phyloP scores from a whole-genome alignment of 2,329 filamentous ascomycete species.

The Fusarium nematophilum region DNA sequence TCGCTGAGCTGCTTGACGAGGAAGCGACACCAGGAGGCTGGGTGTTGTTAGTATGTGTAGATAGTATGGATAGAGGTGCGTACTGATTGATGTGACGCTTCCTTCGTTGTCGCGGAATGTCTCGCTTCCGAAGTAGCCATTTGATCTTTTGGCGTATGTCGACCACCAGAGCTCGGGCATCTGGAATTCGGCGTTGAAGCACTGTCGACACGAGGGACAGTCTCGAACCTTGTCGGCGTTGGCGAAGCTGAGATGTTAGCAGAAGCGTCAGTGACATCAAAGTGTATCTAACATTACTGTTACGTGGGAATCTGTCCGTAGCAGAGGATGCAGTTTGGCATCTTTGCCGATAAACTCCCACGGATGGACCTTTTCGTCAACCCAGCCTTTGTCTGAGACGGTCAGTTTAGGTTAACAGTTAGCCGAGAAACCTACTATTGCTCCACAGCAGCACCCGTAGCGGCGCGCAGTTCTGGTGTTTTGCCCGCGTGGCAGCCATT shows the following conservation, averaged over 20 bases:
- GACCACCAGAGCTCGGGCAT: conserved; percentile 51
- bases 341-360: background rate
- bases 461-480: conserved; percentile 3
- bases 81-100: conserved; percentile 1
- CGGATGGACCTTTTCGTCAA: background rate
- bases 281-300: conserved; percentile 10
- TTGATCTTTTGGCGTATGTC: conserved; percentile 47
- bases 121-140: conserved; percentile 54
- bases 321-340: background rate
- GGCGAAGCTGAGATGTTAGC: conserved; percentile 38
- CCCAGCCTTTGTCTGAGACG: background rate
- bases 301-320: conserved; percentile 16
- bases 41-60: background rate
- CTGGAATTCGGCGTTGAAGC: conserved; percentile 33
- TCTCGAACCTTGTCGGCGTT: conserved; percentile 46
- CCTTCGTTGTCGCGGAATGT: conserved; percentile 41
- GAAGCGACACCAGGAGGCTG: conserved; percentile 32
- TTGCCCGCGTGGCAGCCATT: background rate
- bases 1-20: conserved; percentile 14
- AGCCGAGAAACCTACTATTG: conserved; percentile 14
- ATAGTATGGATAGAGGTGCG: accelerated
- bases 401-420: background rate
- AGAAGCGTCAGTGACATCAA: accelerated
- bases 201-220: conserved; percentile 42
- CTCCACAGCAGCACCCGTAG: conserved; percentile 20